phyloP scores from a whole-genome alignment of 805 yeast species.

The Candida sonorensis region DNA sequence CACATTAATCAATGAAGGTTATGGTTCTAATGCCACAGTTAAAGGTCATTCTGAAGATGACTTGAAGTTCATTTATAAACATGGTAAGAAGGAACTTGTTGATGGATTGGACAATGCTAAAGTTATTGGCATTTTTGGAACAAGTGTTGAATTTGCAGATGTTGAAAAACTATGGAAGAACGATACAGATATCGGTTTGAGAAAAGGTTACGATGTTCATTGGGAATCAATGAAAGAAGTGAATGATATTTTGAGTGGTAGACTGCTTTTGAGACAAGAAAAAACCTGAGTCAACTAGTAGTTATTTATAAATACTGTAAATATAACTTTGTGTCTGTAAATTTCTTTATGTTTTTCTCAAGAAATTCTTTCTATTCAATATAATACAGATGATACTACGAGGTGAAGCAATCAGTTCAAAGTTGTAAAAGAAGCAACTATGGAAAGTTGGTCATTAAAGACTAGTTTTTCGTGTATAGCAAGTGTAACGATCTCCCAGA shows the following conservation, averaged over 20 bases:
- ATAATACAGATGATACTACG: too few species aligned
- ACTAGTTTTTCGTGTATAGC: too few species aligned
- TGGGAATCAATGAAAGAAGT: slow-evolving; percentile 58
- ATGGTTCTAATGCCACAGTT: slow-evolving; percentile 15
- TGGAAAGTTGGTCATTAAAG: too few species aligned
- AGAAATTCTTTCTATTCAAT: too few species aligned
- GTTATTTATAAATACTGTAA: neutral
- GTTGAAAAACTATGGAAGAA: slow-evolving; percentile 50
- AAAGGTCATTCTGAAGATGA: slow-evolving; percentile 26
- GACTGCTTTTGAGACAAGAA: slow-evolving; percentile 41
- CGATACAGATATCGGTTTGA: slow-evolving; percentile 51
- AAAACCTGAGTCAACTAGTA: slow-evolving; percentile 12
- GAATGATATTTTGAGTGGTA: slow-evolving; percentile 68
- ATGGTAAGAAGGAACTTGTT: slow-evolving; percentile 36
- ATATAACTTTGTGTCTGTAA: too few species aligned
- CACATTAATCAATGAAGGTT: slow-evolving; percentile 14
- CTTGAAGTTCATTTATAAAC: slow-evolving; percentile 44
- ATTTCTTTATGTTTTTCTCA: too few species aligned
- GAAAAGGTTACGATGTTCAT: slow-evolving; percentile 65
- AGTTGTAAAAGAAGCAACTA: too few species aligned
- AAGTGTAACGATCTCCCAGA: too few species aligned
- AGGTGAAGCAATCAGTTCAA: too few species aligned
- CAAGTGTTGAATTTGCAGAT: slow-evolving; percentile 50
- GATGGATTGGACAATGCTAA: slow-evolving; percentile 42
- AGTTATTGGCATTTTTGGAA: slow-evolving; percentile 68